Base-by-base conservation (phyloP, 192 early-diverging fungal genomes). In the Umbelopsis vinacea region DNA sequence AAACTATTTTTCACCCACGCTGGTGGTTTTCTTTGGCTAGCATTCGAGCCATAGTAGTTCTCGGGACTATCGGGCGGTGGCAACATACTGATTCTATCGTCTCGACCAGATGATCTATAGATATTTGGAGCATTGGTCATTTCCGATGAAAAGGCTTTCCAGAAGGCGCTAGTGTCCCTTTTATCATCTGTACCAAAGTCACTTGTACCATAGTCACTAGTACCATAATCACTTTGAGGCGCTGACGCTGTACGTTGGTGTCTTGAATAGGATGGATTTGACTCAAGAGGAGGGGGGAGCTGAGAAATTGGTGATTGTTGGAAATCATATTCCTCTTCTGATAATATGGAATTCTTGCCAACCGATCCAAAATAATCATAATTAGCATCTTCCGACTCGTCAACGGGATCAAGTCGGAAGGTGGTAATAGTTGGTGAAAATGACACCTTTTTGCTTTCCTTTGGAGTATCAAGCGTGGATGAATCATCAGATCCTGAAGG, bases 381-480 rank as follows among this genome's bases (percentile, higher is more conserved):
- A 63, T 63, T 38, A 0, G 57, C 3, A 6, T 63, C 57, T 19
- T 63, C 57, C 38, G 15, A 63, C n/a, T 63, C 57, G 0, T 63
- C 57, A 22, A 37, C 57, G 4, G 57, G 57, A 37, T 63, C 57
- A 37, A 63, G 57, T 4, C 29, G 29, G 29, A 63, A 63, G 15
- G 57, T 63, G 29, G 57, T 63, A 15, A 63, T 63, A 29, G 57
- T 63, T 19, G 57, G 57, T 63, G 57, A 63, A 15, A 63, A 63
- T 15, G 57, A 63, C 3, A 63, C 57, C 5, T 63, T 63, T 29
- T 63, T 63, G 3, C 33, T 26, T 37, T 63, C 57, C 26, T 63
- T 63, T 37, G 57, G 57, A 19, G 57, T 63, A 63, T 63, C 57
- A 22, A 63, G 19, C 19, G 26, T 9, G 2, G 26, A 63, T 19